Evolutionary conservation across 148 eudicot species (phyloP), one percentile per base, ranked within the genome.

Genomic region (Rhododendron molle): DNA sequence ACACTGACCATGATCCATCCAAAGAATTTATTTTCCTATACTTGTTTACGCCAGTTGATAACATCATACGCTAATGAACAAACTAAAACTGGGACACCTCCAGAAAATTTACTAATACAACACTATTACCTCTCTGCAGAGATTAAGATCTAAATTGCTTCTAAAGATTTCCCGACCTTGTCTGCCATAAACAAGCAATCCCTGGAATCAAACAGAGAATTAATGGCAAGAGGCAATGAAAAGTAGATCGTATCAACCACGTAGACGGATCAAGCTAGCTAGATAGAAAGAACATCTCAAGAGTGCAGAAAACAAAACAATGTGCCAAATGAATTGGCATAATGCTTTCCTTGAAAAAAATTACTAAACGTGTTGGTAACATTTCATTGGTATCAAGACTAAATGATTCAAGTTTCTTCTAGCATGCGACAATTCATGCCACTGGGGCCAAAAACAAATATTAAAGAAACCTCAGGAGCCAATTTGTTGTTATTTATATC

Each of bases 121-220:
- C 36, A 46, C 40, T 4, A 58, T 78, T 89, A 96, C 99, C 97
- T 96, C 92, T 87, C 91, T 91, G 92, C 98, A 96, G 84, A 96
- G 88, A 82, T 83, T 52, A 78, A 93, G 92, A 90, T 95, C 95
- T 87, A 96, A 91, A 87, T 86, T 92, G 85, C 93, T 91, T 90
- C 96, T 91, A 77, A 88, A 92, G 81, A 96, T 95, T 91, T 96
- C 99, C 80, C 87, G 93, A 76, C 99, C 99, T 92, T 95, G 94
- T 86, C 69, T 94, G 85, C 98, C 99, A 90, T 96, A 96, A 60
- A 96, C 97, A 88, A 95, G 93, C 90, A 96, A 92, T 73, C 98
- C 99, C 98, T 95, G 88, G 50, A 81, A 87, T 38, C 38, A 87
- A 44, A 49, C 2, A 50, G 43, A 84, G 52, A 83, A 85, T 23